phyloP scores from a whole-genome alignment of 2,329 filamentous ascomycete genomes.

The Incumbomyces lentus region DNA sequence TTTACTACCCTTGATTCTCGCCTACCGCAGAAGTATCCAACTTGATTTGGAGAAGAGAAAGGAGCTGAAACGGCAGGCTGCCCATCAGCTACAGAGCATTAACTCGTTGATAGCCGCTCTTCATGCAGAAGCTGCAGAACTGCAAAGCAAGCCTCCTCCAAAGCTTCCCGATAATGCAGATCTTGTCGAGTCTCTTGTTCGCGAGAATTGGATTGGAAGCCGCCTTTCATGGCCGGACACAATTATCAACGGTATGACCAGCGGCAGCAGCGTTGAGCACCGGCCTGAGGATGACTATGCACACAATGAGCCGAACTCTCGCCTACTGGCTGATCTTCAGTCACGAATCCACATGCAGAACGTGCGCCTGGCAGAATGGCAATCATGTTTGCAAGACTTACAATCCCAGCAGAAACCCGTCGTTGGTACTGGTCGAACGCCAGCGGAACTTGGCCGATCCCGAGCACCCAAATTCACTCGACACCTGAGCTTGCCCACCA shows the following conservation, averaged over 20 bases:
- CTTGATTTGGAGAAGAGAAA: slow-evolving; percentile 16
- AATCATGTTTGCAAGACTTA: slow-evolving; percentile 46
- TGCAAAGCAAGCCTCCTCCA: background rate
- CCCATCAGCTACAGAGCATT: slow-evolving; percentile 38
- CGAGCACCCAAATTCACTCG: no score
- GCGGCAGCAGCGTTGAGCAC: slow-evolving; percentile 30
- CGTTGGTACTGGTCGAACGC: no score
- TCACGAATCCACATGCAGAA: slow-evolving; percentile 53
- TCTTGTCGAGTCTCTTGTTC: background rate
- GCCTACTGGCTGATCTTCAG: slow-evolving; percentile 22
- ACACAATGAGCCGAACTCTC: slow-evolving; percentile 1
- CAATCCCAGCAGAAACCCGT: slow-evolving; percentile 12
- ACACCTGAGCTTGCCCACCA: no score
- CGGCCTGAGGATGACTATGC: slow-evolving; percentile 8
- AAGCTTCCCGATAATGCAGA: background rate
- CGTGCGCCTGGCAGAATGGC: slow-evolving; percentile 61
- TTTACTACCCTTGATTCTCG: background rate
- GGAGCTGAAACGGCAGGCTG: slow-evolving; percentile 31
- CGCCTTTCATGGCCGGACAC: slow-evolving; percentile 62
- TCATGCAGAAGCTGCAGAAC: slow-evolving; percentile 22
- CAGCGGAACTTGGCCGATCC: no score
- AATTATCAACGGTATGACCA: slow-evolving; percentile 55
- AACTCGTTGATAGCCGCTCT: slow-evolving; percentile 38
- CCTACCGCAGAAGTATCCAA: slow-evolving; percentile 1
- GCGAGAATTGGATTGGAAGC: slow-evolving; percentile 58